These are phyloP conservation scores for Scheffersomyces illinoinensis DNA, from an alignment of 1,139 yeast species.

Conservation along the genomic window DNA sequence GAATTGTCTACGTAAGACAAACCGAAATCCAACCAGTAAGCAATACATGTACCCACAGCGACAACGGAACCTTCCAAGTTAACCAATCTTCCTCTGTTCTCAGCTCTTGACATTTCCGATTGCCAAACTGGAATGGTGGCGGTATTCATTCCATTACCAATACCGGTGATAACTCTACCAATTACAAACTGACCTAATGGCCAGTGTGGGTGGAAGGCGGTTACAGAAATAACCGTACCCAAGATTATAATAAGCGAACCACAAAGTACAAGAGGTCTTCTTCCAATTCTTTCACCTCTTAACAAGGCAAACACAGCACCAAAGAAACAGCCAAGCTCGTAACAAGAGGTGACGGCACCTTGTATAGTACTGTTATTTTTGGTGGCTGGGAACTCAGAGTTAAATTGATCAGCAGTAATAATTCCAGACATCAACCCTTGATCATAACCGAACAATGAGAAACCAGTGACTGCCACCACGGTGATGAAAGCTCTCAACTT, in stretches of 20 bases:
- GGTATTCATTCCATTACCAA: slow-evolving; percentile 78
- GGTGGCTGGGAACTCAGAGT: slow-evolving; percentile 58
- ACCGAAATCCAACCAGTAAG: slow-evolving; percentile 81
- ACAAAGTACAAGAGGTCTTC: slow-evolving; percentile 60
- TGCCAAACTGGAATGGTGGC: slow-evolving; percentile 84
- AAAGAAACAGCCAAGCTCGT: slow-evolving; percentile 75
- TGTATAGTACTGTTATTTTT: slow-evolving; percentile 38
- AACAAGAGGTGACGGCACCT: slow-evolving; percentile 72
- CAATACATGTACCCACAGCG: slow-evolving; percentile 69
- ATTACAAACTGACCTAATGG: slow-evolving; percentile 66
- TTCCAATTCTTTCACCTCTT: slow-evolving; percentile 64
- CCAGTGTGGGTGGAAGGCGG: slow-evolving; percentile 53
- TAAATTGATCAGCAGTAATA: slow-evolving; percentile 62
- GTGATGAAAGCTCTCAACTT: slow-evolving; percentile 49
- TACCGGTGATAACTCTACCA: slow-evolving; percentile 77
- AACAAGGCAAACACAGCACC: slow-evolving; percentile 69
- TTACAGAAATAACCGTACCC: slow-evolving; percentile 65
- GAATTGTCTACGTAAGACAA: slow-evolving; percentile 55
- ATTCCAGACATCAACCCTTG: slow-evolving; percentile 80
- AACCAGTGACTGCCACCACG: slow-evolving; percentile 61
- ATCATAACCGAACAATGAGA: slow-evolving; percentile 73
- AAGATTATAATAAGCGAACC: slow-evolving; percentile 62
- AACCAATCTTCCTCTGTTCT: slow-evolving; percentile 71
- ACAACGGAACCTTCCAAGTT: slow-evolving; percentile 70
- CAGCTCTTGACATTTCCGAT: slow-evolving; percentile 73